Evolutionary conservation across 495 filamentous ascomycete species (phyloP), one percentile per base, ranked within the genome.

Genomic region (Amphirosellinia nigrospora): DNA sequence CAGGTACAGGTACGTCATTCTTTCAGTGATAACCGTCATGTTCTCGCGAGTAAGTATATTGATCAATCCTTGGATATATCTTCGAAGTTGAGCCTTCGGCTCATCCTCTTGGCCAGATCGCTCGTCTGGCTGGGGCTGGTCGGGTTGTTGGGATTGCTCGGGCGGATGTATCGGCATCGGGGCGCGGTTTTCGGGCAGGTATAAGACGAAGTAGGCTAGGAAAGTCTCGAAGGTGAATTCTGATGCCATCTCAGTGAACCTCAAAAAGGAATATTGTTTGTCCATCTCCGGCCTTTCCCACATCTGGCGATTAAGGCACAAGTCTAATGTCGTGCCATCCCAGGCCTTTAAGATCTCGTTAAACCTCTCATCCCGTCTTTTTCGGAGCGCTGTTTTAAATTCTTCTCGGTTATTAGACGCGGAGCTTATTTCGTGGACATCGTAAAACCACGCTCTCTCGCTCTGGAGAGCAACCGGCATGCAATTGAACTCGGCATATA

Each of bases 21-120:
- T 93, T 2, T 84, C 81, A 8, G 97, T 80, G 61, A 97, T 94
- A 15, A 90, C 87, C 7, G 95, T 77, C 68, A 98, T 77, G 73
- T 94, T 98, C 3, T 94, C 89, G 75, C 97, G 94, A 0, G 96
- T 97, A 46, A 99, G 81, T 74, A 94, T 91, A 82, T 98, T 99
- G 70, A 98, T 84, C 11, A 96, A 85, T 77, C 95, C 96, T 71
- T 97, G 93, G 15, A 91, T 86, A 75, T 94, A 92, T 56, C 93
- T 88, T 63, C 88, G 88, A 48, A 98, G 79, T 30, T 91, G 89
- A 4, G 85, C 83, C 6, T 92, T 83, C 41, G 86, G 83, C 75
- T 97, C 93, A 1, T 85, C 83, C 59, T 92, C 89, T 2, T 87
- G 88, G 11, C 86, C 82, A 0, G 84, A 79, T 34, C 83, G 81